Evolutionary conservation across 1,284 basidiomycete genomes (phyloP), one percentile per base, ranked within the genome.

Genomic region (Ustilago hordei): DNA sequence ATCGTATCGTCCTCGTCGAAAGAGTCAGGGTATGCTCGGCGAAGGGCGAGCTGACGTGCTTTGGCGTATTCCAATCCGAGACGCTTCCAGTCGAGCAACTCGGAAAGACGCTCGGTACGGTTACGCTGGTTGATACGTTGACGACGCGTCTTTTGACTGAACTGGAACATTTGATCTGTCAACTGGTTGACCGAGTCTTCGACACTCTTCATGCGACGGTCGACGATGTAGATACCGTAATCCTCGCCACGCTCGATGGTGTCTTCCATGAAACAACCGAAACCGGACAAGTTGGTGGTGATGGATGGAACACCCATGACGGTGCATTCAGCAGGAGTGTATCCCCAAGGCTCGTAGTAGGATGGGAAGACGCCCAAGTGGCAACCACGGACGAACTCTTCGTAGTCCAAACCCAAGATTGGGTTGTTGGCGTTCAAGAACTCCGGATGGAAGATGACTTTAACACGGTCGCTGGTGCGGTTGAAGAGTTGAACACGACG

Each of bases 111-210:
- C 87, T 99, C 96, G 66, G 98, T 96, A 61, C 96, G 91, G 89
- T 98, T 99, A 54, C 95, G 92, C 88, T 98, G 95, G 88, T 98
- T 98, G 88, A 98, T 98, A 61, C 96, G 91, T 88, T 98, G 96
- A 64, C 96, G 90, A 50, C 96, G 90, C n/a, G 94, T 93, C 89
- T 97, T 98, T 82, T 89, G 90, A 69, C 90, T 90, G 88, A 98
- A 98, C 13, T 61, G 43, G 57, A 68, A 76, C 81, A 84, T 79
- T 71, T 80, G 80, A 55, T 79, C 84, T 41, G 87, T 84, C 19
- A 90, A 85, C 83, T 90, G 88, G 87, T 90, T 92, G 78, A 97
- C 94, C 15, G 94, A 93, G 68, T 97, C 95, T 82, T 98, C 95
- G 64, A 96, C 91, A 32, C 93, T 94, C 86, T 95, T 91, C 88